Conservation (phyloP, 257 asterid genomes). For the Nicotiana sylvestris region DNA sequence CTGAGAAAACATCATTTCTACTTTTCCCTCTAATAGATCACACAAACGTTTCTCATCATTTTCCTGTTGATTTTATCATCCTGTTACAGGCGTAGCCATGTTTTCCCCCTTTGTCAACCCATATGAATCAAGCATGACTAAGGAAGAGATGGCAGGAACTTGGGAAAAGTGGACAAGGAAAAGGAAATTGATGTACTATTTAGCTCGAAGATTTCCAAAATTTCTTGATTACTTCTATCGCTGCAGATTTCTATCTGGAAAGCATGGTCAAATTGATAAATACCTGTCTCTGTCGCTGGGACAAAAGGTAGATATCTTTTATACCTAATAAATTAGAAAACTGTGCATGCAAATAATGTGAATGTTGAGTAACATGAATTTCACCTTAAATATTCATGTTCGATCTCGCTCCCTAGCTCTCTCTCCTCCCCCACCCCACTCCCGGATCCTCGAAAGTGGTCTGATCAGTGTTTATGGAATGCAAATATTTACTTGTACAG, state of each 20-base stretch:
- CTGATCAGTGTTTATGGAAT: background rate
- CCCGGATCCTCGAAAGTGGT: background rate
- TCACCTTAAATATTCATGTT: background rate
- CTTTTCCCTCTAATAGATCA: background rate
- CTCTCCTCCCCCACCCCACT: too few relatives aligned
- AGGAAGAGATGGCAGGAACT: constrained; percentile 57
- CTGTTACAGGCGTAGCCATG: constrained; percentile 67
- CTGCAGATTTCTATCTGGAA: constrained; percentile 68
- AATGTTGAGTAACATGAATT: background rate
- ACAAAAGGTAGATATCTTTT: constrained; percentile 39
- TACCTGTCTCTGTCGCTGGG: constrained; percentile 65
- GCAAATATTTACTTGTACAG: background rate
- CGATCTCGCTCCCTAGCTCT: background rate
- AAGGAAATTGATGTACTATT: constrained; percentile 44
- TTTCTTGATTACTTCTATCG: constrained; percentile 57
- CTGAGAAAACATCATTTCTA: background rate
- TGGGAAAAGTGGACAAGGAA: constrained; percentile 69
- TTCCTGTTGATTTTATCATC: background rate
- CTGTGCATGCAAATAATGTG: background rate
- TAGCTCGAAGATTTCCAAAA: constrained; percentile 71
- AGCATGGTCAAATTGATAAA: constrained; percentile 66
- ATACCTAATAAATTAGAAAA: background rate
- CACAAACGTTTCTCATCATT: background rate
- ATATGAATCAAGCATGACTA: constrained; percentile 70
- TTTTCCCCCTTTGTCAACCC: constrained; percentile 78